Conservation (phyloP, 768 basidiomycete species). For the Mrakia blollopis region DNA sequence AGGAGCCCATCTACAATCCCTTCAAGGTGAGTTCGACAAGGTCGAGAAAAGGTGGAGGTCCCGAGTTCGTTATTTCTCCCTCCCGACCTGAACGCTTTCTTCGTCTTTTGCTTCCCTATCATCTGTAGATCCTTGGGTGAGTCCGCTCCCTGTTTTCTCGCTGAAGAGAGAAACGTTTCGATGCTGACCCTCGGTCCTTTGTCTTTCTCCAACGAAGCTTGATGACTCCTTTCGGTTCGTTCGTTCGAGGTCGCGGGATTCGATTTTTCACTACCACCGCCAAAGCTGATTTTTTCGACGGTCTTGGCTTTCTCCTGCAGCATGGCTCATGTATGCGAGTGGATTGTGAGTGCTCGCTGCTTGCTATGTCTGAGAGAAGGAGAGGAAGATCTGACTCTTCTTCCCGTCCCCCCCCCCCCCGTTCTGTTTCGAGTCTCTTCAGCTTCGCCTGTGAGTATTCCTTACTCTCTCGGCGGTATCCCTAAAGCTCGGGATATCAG, state of each 20-base stretch:
- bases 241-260: slow-evolving; percentile 66
- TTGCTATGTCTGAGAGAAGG: background rate
- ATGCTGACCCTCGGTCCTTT: slow-evolving; percentile 8
- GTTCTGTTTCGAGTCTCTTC: background rate
- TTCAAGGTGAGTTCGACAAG: slow-evolving; percentile 34
- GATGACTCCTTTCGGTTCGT: slow-evolving; percentile 46
- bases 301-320: slow-evolving; percentile 4
- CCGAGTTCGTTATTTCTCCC: background rate
- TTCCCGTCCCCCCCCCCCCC: background rate
- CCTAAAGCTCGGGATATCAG: too few species aligned
- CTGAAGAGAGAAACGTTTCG: background rate
- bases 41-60: too few species aligned
- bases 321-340: background rate
- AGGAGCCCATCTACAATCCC: slow-evolving; percentile 39
- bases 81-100: background rate
- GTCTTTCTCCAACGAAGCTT: background rate
- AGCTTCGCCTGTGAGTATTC: background rate
- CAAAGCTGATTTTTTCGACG: too few species aligned
- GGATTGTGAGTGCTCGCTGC: background rate
- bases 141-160: slow-evolving; percentile 37
- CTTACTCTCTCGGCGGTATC: too few species aligned
- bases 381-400: background rate
- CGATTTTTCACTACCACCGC: too few species aligned
- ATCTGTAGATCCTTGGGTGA: slow-evolving; percentile 7
- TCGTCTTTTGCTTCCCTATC: background rate